Percentiles rank a stretch among this genome's conserved stretches.
These are phyloP conservation scores for Chaetoceros tenuissimus DNA, from an alignment of 108 stramenopile species.

Conservation along the genomic window DNA sequence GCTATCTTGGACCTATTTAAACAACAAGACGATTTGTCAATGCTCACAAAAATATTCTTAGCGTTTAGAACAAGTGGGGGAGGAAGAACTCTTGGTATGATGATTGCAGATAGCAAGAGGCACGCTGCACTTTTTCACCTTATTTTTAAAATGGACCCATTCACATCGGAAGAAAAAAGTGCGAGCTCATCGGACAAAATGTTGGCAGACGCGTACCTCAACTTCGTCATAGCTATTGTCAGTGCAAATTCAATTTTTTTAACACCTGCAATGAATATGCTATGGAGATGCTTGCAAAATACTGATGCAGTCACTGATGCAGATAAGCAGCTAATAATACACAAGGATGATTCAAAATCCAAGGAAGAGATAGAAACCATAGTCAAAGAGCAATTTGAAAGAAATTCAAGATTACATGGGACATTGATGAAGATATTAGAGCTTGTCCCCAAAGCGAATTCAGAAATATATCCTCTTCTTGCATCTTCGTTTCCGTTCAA, in stretches of 20 bases:
- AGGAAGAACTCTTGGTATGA: constrained; percentile 25
- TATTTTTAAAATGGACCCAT: constrained; percentile 38
- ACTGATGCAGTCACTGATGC: neutral
- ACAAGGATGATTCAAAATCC: neutral
- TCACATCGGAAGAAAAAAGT: neutral
- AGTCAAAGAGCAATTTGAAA: neutral
- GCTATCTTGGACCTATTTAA: constrained; percentile 34
- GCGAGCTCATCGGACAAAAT: neutral
- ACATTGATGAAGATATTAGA: constrained; percentile 20
- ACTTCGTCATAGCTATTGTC: constrained; percentile 48
- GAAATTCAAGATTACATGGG: constrained; percentile 3
- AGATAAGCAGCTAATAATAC: neutral
- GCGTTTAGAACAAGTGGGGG: constrained; percentile 41
- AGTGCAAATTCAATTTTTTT: constrained; percentile 40
- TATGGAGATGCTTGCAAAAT: constrained; percentile 22
- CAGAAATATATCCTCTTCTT: constrained; percentile 43
- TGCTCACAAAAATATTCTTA: constrained; percentile 29
- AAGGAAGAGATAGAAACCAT: neutral
- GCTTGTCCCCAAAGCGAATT: constrained; percentile 34
- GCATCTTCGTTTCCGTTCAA: constrained; percentile 40
- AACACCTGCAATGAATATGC: constrained; percentile 18
- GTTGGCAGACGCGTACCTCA: constrained; percentile 43
- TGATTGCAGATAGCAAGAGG: constrained; percentile 16
- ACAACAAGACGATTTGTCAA: constrained; percentile 24
- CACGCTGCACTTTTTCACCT: constrained; percentile 38